Conservation (phyloP, 2,329 filamentous ascomycete genomes). For the Claviceps purpurea region DNA sequence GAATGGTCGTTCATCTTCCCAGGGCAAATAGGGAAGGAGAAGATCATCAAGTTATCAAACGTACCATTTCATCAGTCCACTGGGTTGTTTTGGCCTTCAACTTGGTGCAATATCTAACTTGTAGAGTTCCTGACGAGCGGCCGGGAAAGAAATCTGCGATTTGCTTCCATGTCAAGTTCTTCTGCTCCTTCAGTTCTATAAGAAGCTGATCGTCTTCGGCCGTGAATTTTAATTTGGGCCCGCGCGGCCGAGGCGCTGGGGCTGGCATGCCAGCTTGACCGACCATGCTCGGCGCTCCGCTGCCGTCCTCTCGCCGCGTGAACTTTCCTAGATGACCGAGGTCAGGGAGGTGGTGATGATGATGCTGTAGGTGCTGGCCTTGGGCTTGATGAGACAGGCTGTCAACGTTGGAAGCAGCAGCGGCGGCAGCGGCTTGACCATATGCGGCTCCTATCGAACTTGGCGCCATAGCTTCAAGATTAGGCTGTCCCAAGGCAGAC, state of each 20-base stretch:
- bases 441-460: slow-evolving; percentile 39
- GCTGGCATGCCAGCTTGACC: slow-evolving; percentile 77
- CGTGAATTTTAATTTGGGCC: slow-evolving; percentile 88
- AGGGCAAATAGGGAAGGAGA: too few relatives aligned
- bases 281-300: slow-evolving; percentile 69
- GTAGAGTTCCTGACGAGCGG: slow-evolving; percentile 75
- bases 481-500: slow-evolving; percentile 38
- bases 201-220: slow-evolving; percentile 80
- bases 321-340: slow-evolving; percentile 57
- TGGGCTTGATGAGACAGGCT: slow-evolving; percentile 2
- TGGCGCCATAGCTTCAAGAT: slow-evolving; percentile 42
- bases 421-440: slow-evolving; percentile 27
- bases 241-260: slow-evolving; percentile 66
- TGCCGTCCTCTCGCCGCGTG: slow-evolving; percentile 44
- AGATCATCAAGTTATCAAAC: slow-evolving; percentile 13
- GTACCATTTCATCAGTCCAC: slow-evolving; percentile 88
- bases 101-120: slow-evolving; percentile 91
- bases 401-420: slow-evolving; percentile 8
- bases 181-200: slow-evolving; percentile 86
- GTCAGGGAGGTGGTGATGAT: slow-evolving; percentile 71
- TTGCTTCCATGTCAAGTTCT: slow-evolving; percentile 92
- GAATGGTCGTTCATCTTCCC: neutral
- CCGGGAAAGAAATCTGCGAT: slow-evolving; percentile 94
- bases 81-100: slow-evolving; percentile 85
- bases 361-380: slow-evolving; percentile 44